A percentile compares a stretch with the other conserved stretches of the same genome.
Conservation (phyloP, 2,329 filamentous ascomycete genomes). For the Monosporascus sp. region DNA sequence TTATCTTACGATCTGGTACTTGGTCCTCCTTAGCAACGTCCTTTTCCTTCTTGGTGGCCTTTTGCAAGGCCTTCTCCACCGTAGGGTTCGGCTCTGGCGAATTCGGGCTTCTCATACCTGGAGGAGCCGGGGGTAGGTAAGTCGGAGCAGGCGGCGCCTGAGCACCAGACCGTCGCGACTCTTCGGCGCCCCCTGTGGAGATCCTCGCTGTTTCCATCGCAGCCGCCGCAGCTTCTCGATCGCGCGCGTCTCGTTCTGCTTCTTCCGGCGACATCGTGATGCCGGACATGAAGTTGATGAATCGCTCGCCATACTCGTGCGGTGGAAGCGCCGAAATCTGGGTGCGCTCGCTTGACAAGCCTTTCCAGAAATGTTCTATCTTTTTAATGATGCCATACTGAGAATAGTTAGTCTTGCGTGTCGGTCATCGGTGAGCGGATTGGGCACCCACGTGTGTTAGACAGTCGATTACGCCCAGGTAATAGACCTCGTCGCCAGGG, state of each 20-base stretch:
- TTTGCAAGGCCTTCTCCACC: conserved; percentile 24
- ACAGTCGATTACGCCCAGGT: conserved; percentile 97
- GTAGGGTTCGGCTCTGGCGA: conserved; percentile 27
- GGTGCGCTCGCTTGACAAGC: conserved; percentile 72
- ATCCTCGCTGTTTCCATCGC: conserved; percentile 26
- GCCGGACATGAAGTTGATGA: conserved; percentile 84
- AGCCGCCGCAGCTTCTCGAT: conserved; percentile 50
- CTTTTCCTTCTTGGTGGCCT: conserved; percentile 24
- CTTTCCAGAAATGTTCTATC: conserved; percentile 95
- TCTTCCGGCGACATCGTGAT: conserved; percentile 90
- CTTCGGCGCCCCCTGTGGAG: conserved; percentile 2
- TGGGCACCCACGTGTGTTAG: conserved; percentile 77
- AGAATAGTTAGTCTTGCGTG: conserved; percentile 13
- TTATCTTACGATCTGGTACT: conserved; percentile 27
- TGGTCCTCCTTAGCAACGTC: conserved; percentile 25
- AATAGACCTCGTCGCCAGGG: conserved; percentile 90
- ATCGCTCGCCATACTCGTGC: conserved; percentile 86
- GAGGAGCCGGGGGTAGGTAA: conserved; percentile 27
- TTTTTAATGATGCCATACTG: conserved; percentile 94
- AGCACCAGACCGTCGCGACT: neutral
- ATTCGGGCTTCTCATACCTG: conserved; percentile 24
- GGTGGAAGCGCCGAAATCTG: conserved; percentile 93
- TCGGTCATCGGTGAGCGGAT: neutral
- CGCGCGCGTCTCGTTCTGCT: conserved; percentile 60
- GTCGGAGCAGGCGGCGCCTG: conserved; percentile 19